Percentiles rank a stretch among this genome's conserved stretches.
Evolutionary conservation across 441 rosid genomes (phyloP).

Genomic region (Macaranga tanarius): DNA sequence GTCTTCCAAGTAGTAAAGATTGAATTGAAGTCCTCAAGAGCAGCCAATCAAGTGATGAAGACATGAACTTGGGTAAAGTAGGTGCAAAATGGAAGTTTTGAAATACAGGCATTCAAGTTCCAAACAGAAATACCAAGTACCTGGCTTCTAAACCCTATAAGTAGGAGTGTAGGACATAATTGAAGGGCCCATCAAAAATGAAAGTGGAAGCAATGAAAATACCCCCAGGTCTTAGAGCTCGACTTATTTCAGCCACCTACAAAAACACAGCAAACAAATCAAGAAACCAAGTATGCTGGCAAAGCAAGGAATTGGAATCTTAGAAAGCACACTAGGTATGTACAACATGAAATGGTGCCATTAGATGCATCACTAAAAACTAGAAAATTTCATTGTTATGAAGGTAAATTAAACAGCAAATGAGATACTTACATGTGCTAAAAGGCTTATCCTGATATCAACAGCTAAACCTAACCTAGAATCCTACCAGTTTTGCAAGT

Average conservation of each 20-base stretch:
- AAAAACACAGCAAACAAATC: slow-evolving; percentile 19
- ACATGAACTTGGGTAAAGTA: no score
- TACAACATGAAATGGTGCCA: neutral
- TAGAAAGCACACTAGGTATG: neutral
- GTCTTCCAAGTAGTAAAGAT: neutral
- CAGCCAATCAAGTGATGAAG: neutral
- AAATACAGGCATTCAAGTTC: neutral
- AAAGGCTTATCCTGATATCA: neutral
- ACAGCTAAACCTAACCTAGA: neutral
- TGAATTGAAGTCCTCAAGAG: neutral
- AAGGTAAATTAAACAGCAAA: no score
- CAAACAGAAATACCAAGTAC: slow-evolving; percentile 26
- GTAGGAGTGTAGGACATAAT: slow-evolving; percentile 47
- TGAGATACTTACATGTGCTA: neutral
- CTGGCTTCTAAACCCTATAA: slow-evolving; percentile 50
- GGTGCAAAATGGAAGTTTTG: neutral
- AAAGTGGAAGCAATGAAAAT: slow-evolving; percentile 72
- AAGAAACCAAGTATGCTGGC: neutral
- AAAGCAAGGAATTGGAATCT: neutral
- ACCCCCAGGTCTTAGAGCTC: slow-evolving; percentile 83
- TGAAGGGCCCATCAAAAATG: slow-evolving; percentile 60
- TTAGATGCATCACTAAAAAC: neutral
- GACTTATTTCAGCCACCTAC: slow-evolving; percentile 87
- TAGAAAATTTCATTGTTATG: neutral
- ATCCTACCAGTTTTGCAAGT: neutral